These are phyloP conservation scores for Lophium mytilinum DNA, from an alignment of 495 filamentous ascomycete species.

Conservation along the genomic window DNA sequence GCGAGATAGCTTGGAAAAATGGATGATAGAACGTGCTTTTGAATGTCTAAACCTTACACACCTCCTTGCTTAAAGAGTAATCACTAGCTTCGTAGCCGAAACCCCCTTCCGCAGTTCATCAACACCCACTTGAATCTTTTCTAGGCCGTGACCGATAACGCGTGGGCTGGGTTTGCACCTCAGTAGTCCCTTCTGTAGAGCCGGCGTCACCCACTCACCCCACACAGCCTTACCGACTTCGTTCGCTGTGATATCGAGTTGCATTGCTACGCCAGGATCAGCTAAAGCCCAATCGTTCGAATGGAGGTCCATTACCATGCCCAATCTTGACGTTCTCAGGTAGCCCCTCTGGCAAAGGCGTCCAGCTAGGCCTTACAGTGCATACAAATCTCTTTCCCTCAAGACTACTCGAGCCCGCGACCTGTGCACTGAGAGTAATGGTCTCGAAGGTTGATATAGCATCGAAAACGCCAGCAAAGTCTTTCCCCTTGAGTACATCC, in stretches of 20 bases:
- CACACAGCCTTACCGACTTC: slow-evolving; percentile 9
- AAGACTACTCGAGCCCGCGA: neutral
- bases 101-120: slow-evolving; percentile 12
- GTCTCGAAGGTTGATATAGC: neutral
- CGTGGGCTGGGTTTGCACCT: slow-evolving; percentile 9
- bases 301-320: neutral
- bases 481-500: slow-evolving; percentile 23
- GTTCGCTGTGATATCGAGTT: slow-evolving; percentile 1
- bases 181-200: slow-evolving; percentile 5
- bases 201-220: slow-evolving; percentile 1
- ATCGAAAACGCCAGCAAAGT: slow-evolving; percentile 20
- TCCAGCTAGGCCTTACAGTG: neutral
- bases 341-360: neutral
- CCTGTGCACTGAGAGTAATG: neutral
- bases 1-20: no score
- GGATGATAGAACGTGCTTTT: no score
- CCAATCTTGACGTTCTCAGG: neutral
- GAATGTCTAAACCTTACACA: no score
- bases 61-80: neutral
- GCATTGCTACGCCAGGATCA: neutral
- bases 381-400: neutral
- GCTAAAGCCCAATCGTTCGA: neutral
- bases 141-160: slow-evolving; percentile 14
- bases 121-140: slow-evolving; percentile 2
- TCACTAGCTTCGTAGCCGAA: slow-evolving; percentile 17